Evolutionary conservation across 2,329 filamentous ascomycete genomes (phyloP), one percentile per base, ranked within the genome.

Genomic region (Cladosporium sp.): DNA sequence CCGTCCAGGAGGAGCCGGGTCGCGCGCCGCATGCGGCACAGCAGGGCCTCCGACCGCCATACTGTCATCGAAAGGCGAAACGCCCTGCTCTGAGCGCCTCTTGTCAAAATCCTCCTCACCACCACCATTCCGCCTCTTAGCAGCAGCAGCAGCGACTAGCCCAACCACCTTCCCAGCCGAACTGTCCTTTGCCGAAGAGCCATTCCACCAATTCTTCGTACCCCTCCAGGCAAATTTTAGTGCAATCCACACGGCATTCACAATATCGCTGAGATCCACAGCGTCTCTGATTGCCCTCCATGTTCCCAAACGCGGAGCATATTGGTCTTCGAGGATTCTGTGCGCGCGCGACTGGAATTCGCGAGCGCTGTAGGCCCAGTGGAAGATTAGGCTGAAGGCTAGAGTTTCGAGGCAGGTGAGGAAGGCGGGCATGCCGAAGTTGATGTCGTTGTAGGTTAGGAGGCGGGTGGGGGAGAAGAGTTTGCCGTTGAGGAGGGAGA

Each of bases 391-490:
- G 18, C 51, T 52, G 40, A 57, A 57, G 29, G 53, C 33, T 15
- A 55, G 33, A 13, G 51, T 27, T 50, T 57, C 55, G 36, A 57
- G 32, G 39, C 49, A 54, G 13, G 53, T 55, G 30, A 57, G 25
- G 20, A 54, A 48, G 8, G 55, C 49, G 19, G 51, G 55, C 30
- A 57, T 38, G 30, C 55, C 55, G 45, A 52, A 57, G 43, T 57
- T 55, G 48, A 57, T 52, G 49, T 57, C 55, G 49, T 57, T 57
- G 39, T 57, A 57, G 12, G 55, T 57, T 16, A 50, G 33, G 3
- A 43, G 38, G 16, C 33, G 39, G 5, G 43, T 47, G 11, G 55
- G 55, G 7, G 32, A 47, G 43, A 57, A 57, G 29, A 57, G 53
- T 36, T 57, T 57, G 43, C 55, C 55, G 36, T 57, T 57, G 12